Evolutionary conservation across 306 rosid genomes (phyloP), one percentile per base, ranked within the genome.

Genomic region (Cercis canadensis): DNA sequence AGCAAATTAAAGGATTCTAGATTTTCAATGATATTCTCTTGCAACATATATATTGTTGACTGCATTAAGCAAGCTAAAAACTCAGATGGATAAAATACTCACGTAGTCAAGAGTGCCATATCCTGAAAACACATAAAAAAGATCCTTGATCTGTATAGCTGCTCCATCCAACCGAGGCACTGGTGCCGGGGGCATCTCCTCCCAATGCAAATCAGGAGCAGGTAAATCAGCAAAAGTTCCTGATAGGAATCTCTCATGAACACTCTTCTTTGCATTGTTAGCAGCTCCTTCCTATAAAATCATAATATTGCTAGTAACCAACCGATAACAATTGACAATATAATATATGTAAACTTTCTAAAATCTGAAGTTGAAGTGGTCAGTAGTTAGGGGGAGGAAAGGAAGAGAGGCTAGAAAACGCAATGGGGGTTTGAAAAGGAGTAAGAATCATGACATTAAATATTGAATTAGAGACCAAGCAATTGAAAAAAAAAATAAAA

Each of bases 141-240:
- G 68, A 60, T 90, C 54, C 13, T 74, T 67, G 56, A 93, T 90
- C 86, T 90, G 97, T 54, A 90, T 59, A 15, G 98, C 72, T 15
- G 76, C 83, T n/a, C 97, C 98, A 65, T 93, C 97, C 2, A 93
- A 84, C 61, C 93, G 92, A 52, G 97, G 97, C 13, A 93, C 97
- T 0, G 98, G 96, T 21, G 98, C 97, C 3, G 93, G 59, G 1
- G 89, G 82, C 92, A 93, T 85, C 50, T 82, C 79, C 72, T 93
- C 97, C 98, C 97, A 93, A 37, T 73, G 74, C 80, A 78, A 81
- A 14, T 85, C 84, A 19, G 96, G 96, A 49, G 97, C 98, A 62
- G 89, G 81, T 59, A 93, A 77, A 83, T 90, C 98, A 5, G 96
- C 96, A 78, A 68, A 88, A 1, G 97, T 88, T 60, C 81, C 84